phyloP scores from a whole-genome alignment of 2,329 filamentous ascomycete genomes.

The Aureobasidium zeae region DNA sequence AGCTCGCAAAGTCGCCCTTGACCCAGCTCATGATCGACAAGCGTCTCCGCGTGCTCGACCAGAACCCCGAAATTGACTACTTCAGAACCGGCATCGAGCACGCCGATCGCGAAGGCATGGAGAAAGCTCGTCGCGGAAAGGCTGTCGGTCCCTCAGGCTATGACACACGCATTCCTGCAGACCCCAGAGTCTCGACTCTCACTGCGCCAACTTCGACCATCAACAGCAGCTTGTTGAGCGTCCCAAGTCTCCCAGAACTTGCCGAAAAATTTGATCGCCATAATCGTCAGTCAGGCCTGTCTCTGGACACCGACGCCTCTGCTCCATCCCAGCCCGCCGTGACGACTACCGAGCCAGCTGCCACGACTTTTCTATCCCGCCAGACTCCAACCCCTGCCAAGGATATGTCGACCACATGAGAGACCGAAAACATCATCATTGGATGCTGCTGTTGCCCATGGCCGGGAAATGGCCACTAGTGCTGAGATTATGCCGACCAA shows the following conservation, averaged over 20 bases:
- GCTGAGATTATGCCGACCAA: not conserved
- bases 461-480: no score
- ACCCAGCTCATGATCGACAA: slow-evolving; percentile 29
- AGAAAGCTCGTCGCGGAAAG: slow-evolving; percentile 8
- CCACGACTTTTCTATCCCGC: not conserved
- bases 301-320: not conserved
- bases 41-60: slow-evolving; percentile 28
- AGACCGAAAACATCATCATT: no score
- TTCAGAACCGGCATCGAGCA: slow-evolving; percentile 21
- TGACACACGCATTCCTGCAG: slow-evolving; percentile 2
- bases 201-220: slow-evolving; percentile 2
- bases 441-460: no score
- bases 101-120: not conserved
- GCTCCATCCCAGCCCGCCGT: not conserved
- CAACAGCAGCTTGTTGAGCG: slow-evolving; percentile 1
- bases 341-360: not conserved
- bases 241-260: slow-evolving; percentile 5
- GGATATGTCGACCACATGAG: not conserved
- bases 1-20: slow-evolving; percentile 22
- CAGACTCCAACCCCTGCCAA: not conserved
- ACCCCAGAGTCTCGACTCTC: slow-evolving; percentile 5
- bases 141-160: slow-evolving; percentile 1
- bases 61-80: slow-evolving; percentile 27
- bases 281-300: not conserved
- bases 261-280: not conserved